Evolutionary conservation across 2,329 filamentous ascomycete species (phyloP), one percentile per base, ranked within the genome.

Genomic region (Exserohilum rostratum): DNA sequence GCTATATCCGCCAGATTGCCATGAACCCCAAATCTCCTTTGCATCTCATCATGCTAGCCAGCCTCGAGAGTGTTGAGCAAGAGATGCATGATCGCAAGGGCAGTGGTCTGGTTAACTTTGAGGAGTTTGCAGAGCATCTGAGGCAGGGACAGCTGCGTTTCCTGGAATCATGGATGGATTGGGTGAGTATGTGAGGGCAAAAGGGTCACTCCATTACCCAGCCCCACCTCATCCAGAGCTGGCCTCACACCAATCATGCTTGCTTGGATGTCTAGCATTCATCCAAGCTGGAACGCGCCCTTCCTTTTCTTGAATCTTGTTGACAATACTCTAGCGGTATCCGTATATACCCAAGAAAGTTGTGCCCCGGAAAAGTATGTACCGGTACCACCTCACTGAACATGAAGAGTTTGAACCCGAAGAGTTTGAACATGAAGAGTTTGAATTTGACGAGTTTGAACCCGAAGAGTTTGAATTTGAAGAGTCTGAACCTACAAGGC

Each of bases 161-260:
- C 74, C 81, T 97, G 42, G 90, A 90, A 55, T 90, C 86, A 66
- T 98, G 93, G 93, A 90, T 97, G 74, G 93, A 97, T 82, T 86
- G 82, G 84, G 84, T 66, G 80, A 81, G 71, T 52, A 57, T 68
- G 37, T 68, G 46, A 62, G n/a, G 13, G 22, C 7, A 9, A 25
- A 2, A 20, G 13, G 6, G 3, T 27, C 30, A 17, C 12, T 3
- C 31, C 13, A 3, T n/a, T 22, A 33, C 3, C 13, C 20, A 20
- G 25, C 25, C 15, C n/a, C 42, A 27, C 29, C 25, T n/a, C 29
- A 46, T 40, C 12, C 27, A 46, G 25, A 18, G 6, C 37, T 51
- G 15, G 10, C 12, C 9, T 46, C 17, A 22, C 17, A 13, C 25
- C n/a, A 39, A 30, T 20, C 10, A 27, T 25, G n/a, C 17, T 34